Evolutionary conservation across 352 stramenopile genomes (phyloP), one percentile per base, ranked within the genome.

Genomic region (Pythium periplocum): DNA sequence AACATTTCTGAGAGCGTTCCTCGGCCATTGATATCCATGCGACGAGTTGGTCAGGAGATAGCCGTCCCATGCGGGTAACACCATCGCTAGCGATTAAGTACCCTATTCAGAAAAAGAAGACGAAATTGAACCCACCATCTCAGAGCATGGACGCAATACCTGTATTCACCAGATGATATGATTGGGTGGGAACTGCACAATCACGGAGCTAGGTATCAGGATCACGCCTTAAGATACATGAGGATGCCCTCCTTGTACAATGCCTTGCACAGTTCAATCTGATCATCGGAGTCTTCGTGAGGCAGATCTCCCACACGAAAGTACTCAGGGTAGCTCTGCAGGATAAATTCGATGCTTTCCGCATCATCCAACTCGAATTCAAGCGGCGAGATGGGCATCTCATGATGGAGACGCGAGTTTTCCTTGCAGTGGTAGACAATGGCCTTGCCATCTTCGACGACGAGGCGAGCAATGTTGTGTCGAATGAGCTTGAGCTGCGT

Each of bases 341-440:
- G 58, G 43, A 91, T 80, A 55, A 81, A 87, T 53, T 91, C 81
- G 43, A 91, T 86, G 51, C 78, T 88, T 55, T 89, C 78, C 11
- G 81, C 81, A 44, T 91, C 81, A 50, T 91, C 81, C 31, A 91
- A 55, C 46, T 91, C 81, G 48, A 88, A 91, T 59, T 91, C 81
- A 11, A 91, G 66, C 31, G 81, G 78, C 26, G 76, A 83, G 35
- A 91, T 66, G 1, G 81, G 68, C 33, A 74, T 63, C 64, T 89
- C 81, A 54, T 91, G 77, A 51, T 89, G 81, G 64, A 82, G 69
- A 1, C 81, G 78, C 34, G 76, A 87, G 64, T 91, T 91, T 50
- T 91, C 81, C 47, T 76, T 77, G 57, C 78, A 91, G 59, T 91
- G 81, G 50, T 91, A 91, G 7, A 91, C 57, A 32, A 91, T 65